Conservation (phyloP, 768 basidiomycete species). For the Pisolithus albus region DNA sequence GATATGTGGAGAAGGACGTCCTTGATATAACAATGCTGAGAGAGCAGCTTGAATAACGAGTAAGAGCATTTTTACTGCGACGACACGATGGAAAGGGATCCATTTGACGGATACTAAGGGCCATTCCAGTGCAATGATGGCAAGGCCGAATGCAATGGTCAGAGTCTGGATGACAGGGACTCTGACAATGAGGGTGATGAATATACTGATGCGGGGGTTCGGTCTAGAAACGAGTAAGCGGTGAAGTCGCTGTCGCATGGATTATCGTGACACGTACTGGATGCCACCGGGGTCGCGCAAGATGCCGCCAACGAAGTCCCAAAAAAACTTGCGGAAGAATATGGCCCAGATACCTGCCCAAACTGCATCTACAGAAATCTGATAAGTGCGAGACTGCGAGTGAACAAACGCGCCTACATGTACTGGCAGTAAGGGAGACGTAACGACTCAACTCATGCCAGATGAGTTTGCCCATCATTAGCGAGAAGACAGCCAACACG, state of each 20-base stretch:
- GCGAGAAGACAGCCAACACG: not conserved
- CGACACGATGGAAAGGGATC: conserved; percentile 56
- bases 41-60: conserved; percentile 59
- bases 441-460: conserved; percentile 76
- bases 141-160: conserved; percentile 52
- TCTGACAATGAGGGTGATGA: conserved; percentile 72
- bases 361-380: conserved; percentile 49
- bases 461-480: conserved; percentile 67
- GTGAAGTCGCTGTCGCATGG: not conserved
- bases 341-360: conserved; percentile 81
- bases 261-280: conserved; percentile 46
- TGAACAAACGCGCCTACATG: conserved; percentile 49
- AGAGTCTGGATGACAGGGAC: conserved; percentile 67
- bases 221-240: conserved; percentile 38
- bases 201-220: conserved; percentile 49
- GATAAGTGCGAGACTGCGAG: conserved; percentile 3
- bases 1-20: conserved; percentile 22
- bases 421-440: conserved; percentile 59
- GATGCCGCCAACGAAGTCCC: conserved; percentile 86
- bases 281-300: conserved; percentile 72
- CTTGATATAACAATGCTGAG: conserved; percentile 72
- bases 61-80: conserved; percentile 54
- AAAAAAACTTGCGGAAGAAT: conserved; percentile 90
- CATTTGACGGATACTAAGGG: conserved; percentile 56
- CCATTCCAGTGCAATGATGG: conserved; percentile 62